Conservation (phyloP, 2,329 filamentous ascomycete species). For the Tolypocladium ovalisporum region DNA sequence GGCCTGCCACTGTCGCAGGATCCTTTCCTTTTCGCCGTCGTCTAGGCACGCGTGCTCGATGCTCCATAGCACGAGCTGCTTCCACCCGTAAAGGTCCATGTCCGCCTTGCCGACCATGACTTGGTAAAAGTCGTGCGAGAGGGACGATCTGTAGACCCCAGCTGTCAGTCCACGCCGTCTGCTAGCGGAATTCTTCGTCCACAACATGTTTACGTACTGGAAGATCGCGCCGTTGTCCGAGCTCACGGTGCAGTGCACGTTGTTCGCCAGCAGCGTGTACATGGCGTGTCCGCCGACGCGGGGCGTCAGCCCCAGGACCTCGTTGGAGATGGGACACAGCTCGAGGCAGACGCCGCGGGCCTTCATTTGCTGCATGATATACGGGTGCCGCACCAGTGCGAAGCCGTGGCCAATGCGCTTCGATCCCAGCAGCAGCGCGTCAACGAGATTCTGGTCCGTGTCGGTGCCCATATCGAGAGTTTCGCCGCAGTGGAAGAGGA, state of each 20-base stretch:
- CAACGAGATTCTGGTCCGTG: conserved; percentile 56
- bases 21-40: conserved; percentile 24
- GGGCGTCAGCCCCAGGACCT: conserved; percentile 59
- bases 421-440: conserved; percentile 53
- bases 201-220: conserved; percentile 29
- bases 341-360: conserved; percentile 58
- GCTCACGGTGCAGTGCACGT: conserved; percentile 62
- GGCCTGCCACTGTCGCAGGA: conserved; percentile 34
- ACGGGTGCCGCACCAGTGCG: conserved; percentile 54
- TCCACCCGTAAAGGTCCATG: conserved; percentile 61
- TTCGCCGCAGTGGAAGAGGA: conserved; percentile 69
- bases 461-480: conserved; percentile 56
- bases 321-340: conserved; percentile 68
- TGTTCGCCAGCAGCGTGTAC: conserved; percentile 58
- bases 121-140: conserved; percentile 71
- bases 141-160: conserved; percentile 45
- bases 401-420: conserved; percentile 68
- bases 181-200: not conserved
- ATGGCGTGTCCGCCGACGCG: conserved; percentile 55
- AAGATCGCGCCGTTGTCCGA: conserved; percentile 69
- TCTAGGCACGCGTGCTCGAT: conserved; percentile 48
- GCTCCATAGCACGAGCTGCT: conserved; percentile 55
- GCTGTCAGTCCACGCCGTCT: not conserved
- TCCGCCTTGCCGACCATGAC: conserved; percentile 56
- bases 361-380: conserved; percentile 56